Percentiles rank a stretch among this genome's conserved stretches.
phyloP scores from a whole-genome alignment of 2,329 filamentous ascomycete species.

The Aschersonia sp. region DNA sequence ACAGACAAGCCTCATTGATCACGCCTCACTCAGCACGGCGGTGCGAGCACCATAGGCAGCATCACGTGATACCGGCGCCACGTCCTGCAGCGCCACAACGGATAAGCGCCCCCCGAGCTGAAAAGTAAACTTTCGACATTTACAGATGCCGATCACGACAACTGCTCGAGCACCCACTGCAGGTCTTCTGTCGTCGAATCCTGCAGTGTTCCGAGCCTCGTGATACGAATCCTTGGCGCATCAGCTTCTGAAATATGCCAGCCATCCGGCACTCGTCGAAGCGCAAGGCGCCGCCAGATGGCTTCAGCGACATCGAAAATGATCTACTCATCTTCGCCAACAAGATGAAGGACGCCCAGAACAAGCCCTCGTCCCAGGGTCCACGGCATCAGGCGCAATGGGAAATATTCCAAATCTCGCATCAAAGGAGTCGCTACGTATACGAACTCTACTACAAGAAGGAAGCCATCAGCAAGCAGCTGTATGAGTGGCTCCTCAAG shows the following conservation, averaged over 20 bases:
- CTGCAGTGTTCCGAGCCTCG: no score
- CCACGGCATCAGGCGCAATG: slow-evolving; percentile 82
- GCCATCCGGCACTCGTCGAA: slow-evolving; percentile 61
- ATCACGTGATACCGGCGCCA: no score
- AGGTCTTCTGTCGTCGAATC: no score
- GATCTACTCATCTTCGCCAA: slow-evolving; percentile 74
- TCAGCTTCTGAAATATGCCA: slow-evolving; percentile 42
- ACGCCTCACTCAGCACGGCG: no score
- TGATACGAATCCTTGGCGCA: no score
- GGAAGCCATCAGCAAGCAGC: slow-evolving; percentile 78
- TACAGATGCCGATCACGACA: no score
- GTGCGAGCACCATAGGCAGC: no score
- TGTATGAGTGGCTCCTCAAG: slow-evolving; percentile 96
- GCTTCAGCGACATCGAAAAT: slow-evolving; percentile 79
- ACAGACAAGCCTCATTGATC: no score
- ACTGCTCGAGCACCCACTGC: no score
- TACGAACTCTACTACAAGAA: slow-evolving; percentile 98
- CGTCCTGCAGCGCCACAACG: no score
- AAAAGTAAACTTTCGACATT: no score
- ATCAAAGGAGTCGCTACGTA: slow-evolving; percentile 83
- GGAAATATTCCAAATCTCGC: slow-evolving; percentile 95
- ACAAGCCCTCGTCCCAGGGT: slow-evolving; percentile 66
- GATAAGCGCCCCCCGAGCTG: no score
- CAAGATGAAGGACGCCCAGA: slow-evolving; percentile 93
- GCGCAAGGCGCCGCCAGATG: slow-evolving; percentile 70